phyloP scores from a whole-genome alignment of 2,329 filamentous ascomycete species.

The Boeremia lycopersici region DNA sequence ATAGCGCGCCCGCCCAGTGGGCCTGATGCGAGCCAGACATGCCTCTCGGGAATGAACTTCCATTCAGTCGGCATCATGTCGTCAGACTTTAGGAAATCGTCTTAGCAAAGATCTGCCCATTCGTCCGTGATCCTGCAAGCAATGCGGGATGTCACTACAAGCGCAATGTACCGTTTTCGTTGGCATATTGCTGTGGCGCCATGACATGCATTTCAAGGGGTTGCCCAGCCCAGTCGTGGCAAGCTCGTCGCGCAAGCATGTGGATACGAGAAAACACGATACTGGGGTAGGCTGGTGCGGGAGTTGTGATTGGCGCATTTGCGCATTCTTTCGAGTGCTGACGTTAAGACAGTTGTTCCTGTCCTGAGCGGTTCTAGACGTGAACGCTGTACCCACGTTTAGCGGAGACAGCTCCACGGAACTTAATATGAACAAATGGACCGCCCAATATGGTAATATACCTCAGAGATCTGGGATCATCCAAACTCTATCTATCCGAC shows the following conservation, averaged over 20 bases:
- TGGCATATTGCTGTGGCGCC: slow-evolving; percentile 22
- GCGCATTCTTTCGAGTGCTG: slow-evolving; percentile 25
- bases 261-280: slow-evolving; percentile 21
- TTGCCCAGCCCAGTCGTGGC: slow-evolving; percentile 17
- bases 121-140: slow-evolving; percentile 5
- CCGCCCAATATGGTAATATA: slow-evolving; percentile 22
- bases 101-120: slow-evolving; percentile 18
- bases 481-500: slow-evolving; percentile 41
- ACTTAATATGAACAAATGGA: slow-evolving; percentile 19
- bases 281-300: slow-evolving; percentile 17
- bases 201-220: slow-evolving; percentile 15
- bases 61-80: slow-evolving; percentile 14
- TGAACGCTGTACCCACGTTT: slow-evolving; percentile 5
- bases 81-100: slow-evolving; percentile 29
- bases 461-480: slow-evolving; percentile 27
- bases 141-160: slow-evolving; percentile 29
- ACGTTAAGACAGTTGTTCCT: slow-evolving; percentile 32
- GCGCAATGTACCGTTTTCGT: slow-evolving; percentile 20
- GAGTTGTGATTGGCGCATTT: slow-evolving; percentile 25
- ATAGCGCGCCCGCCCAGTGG: slow-evolving; percentile 6
- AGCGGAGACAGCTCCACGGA: slow-evolving; percentile 18
- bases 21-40: slow-evolving; percentile 10
- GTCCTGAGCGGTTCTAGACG: slow-evolving; percentile 35
- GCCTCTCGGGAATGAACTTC: slow-evolving; percentile 6
- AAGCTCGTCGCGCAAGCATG: slow-evolving; percentile 19